These are phyloP conservation scores for Sideroxylon spinosum DNA, from an alignment of 179 eudicot genomes.

Conservation along the genomic window DNA sequence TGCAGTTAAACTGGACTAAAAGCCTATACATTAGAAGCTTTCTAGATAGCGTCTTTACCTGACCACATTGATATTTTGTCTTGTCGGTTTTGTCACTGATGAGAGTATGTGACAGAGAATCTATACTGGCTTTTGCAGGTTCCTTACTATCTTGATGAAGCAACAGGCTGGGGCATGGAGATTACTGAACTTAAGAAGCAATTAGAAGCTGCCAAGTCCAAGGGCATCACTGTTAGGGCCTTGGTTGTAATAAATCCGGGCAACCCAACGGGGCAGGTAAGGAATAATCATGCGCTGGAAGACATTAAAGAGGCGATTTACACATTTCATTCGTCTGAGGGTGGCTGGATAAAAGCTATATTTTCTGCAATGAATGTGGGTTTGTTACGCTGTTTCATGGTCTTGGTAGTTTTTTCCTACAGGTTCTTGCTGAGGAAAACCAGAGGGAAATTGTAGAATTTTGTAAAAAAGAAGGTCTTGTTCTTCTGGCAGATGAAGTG, in stretches of 20 bases:
- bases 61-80: background rate
- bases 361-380: background rate
- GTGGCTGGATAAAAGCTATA: background rate
- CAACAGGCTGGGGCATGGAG: conserved; percentile 93
- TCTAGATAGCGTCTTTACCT: too few relatives aligned
- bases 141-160: conserved; percentile 93
- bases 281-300: background rate
- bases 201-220: conserved; percentile 72
- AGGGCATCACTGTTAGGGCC: conserved; percentile 73
- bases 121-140: conserved; percentile 40
- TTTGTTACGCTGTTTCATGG: conserved; percentile 7
- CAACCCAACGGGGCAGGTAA: conserved; percentile 96
- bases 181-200: conserved; percentile 71
- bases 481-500: conserved; percentile 96
- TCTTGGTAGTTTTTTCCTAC: conserved; percentile 12
- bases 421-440: conserved; percentile 91
- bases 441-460: conserved; percentile 80
- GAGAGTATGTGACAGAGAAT: background rate
- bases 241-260: conserved; percentile 98
- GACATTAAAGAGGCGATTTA: background rate
- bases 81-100: background rate
- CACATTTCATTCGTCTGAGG: background rate
- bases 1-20: background rate
- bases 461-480: conserved; percentile 86
- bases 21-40: too few relatives aligned